phyloP scores from a whole-genome alignment of 2,329 filamentous ascomycete genomes.

The Arthrobotrys megalospora region DNA sequence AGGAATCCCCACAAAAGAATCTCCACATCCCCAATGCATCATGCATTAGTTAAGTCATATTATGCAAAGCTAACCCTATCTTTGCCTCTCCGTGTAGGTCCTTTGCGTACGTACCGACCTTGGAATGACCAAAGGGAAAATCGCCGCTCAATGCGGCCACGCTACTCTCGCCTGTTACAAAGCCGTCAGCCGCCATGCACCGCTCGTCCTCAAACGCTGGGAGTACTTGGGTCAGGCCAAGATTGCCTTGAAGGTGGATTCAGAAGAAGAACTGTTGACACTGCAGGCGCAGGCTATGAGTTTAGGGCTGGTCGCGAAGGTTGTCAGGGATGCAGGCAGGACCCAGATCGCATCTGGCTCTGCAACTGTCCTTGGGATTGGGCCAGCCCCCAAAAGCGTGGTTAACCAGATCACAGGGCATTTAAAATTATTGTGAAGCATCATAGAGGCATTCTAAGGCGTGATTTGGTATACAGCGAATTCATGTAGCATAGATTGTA shows the following conservation, averaged over 20 bases:
- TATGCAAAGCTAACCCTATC: slow-evolving; percentile 10
- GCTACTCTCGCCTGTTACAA: slow-evolving; percentile 99
- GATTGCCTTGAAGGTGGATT: slow-evolving; percentile 84
- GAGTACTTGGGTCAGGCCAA: slow-evolving; percentile 90
- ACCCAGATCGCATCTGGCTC: slow-evolving; percentile 97
- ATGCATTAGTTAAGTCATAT: not conserved
- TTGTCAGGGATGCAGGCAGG: slow-evolving; percentile 94
- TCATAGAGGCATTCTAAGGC: not conserved
- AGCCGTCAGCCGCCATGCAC: slow-evolving; percentile 75
- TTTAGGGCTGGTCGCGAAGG: slow-evolving; percentile 86
- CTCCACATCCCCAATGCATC: not conserved
- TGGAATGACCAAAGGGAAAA: slow-evolving; percentile 99
- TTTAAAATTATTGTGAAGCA: slow-evolving; percentile 81
- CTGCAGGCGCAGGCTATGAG: slow-evolving; percentile 84
- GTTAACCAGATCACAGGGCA: slow-evolving; percentile 88
- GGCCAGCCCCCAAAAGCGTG: slow-evolving; percentile 82
- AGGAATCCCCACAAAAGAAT: not conserved
- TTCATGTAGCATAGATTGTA: slow-evolving; percentile 29
- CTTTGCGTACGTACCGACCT: slow-evolving; percentile 93
- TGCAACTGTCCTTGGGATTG: slow-evolving; percentile 89
- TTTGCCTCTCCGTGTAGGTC: slow-evolving; percentile 48
- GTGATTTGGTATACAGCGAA: slow-evolving; percentile 7
- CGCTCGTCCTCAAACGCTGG: slow-evolving; percentile 82
- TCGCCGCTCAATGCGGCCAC: slow-evolving; percentile 93
- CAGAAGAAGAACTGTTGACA: slow-evolving; percentile 83